Percentiles rank a stretch among this genome's conserved stretches.
phyloP scores from a whole-genome alignment of 768 basidiomycete species.

The Boletus subparvulus region DNA sequence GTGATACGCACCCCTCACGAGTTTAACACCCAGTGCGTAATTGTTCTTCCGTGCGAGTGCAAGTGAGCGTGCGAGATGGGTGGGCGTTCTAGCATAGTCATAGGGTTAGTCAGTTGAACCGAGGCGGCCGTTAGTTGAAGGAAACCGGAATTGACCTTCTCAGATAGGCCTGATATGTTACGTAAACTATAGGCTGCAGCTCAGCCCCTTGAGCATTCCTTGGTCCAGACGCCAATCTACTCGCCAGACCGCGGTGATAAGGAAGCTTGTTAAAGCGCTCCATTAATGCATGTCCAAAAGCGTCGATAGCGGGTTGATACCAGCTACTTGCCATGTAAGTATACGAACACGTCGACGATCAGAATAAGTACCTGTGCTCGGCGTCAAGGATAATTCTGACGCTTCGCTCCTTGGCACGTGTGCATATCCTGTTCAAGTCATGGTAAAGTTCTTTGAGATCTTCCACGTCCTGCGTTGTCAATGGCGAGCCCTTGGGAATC shows the following conservation, averaged over 20 bases:
- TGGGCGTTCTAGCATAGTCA: slow-evolving; percentile 50
- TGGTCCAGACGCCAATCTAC: slow-evolving; percentile 3
- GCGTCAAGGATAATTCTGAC: slow-evolving; percentile 82
- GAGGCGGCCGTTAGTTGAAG: neutral
- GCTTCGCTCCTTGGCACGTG: slow-evolving; percentile 55
- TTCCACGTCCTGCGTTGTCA: slow-evolving; percentile 57
- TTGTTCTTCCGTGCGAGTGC: slow-evolving; percentile 60
- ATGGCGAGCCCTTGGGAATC: slow-evolving; percentile 19
- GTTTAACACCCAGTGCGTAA: slow-evolving; percentile 85
- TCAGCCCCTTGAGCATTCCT: neutral
- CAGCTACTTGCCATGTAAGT: slow-evolving; percentile 39
- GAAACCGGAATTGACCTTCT: slow-evolving; percentile 50
- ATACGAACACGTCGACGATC: neutral
- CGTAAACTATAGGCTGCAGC: slow-evolving; percentile 75
- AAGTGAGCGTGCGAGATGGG: slow-evolving; percentile 65
- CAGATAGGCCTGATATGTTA: slow-evolving; percentile 89
- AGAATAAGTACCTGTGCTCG: slow-evolving; percentile 59
- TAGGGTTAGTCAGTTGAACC: neutral
- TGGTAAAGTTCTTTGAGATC: slow-evolving; percentile 60
- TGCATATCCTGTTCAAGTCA: slow-evolving; percentile 64
- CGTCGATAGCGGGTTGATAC: slow-evolving; percentile 81
- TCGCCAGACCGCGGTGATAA: slow-evolving; percentile 1
- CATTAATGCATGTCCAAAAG: slow-evolving; percentile 71
- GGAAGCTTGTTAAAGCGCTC: slow-evolving; percentile 64
- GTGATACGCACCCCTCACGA: slow-evolving; percentile 93